Base-by-base conservation (phyloP, 305 asterid species). In the Lippia alba region DNA sequence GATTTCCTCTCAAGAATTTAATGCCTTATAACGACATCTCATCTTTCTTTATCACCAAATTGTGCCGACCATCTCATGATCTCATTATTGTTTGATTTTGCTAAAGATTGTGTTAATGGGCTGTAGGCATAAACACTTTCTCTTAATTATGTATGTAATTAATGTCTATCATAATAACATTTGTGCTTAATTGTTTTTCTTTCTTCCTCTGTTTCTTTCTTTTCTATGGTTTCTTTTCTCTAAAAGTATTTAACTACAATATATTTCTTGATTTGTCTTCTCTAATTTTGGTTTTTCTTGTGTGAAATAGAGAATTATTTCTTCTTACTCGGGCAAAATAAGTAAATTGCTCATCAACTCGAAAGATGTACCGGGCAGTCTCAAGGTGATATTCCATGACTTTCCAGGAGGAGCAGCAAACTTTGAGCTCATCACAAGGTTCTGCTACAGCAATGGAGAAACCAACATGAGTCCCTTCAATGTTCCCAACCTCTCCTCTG, bases 351-450 rank as follows among this genome's bases (percentile, higher is more conserved):
- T 92, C 2, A 45, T 83, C 8, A 85, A 82, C 78, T 78, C 91
- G 6, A 77, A 81, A 76, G 81, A 82, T 4, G 65, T 20, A 24
- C 36, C 69, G 1, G 66, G 61, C 1, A 73, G 72, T 71, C 69
- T 84, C 33, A 92, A 90, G 90, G 87, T 88, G 75, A 81, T 90
- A 61, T 84, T 85, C 86, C 78, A 88, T 18, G 93, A 87, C 73
- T 90, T 92, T 48, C 98, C 98, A 0, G 98, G 97, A 39, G 98
- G 98, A 79, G 83, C 96, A 34, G 82, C 83, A 12, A 79, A 79
- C 71, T 92, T 92, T 65, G 97, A 90, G 89, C 84, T 80, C 57
- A 74, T 90, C 77, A 61, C 88, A 44, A 84, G 90, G 69, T 90
- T 92, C 75, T 92, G 97, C 73, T 89, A 90, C 87, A 81, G 70